Conservation (phyloP, 306 rosid genomes). For the Ochetophila trinervis region DNA sequence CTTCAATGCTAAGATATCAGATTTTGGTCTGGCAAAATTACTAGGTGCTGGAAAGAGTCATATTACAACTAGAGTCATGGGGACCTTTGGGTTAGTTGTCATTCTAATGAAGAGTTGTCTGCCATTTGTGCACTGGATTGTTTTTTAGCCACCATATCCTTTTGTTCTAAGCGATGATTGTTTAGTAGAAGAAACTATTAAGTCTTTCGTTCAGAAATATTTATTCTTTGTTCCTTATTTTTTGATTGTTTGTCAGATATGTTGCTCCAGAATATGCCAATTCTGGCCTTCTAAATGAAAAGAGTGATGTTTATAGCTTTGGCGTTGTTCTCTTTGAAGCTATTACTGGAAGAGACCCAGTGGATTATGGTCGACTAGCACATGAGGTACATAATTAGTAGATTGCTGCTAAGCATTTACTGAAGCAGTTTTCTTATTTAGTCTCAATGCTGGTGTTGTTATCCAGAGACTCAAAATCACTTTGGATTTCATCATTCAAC, state of each 20-base stretch:
- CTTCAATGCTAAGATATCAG: constrained; percentile 90
- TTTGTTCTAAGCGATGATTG: not conserved
- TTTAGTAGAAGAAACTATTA: constrained; percentile 12
- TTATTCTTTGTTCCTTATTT: constrained; percentile 13
- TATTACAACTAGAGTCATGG: constrained; percentile 95
- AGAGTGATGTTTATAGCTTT: constrained; percentile 86
- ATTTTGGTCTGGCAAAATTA: constrained; percentile 90
- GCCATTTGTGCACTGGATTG: not conserved
- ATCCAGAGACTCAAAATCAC: constrained; percentile 12
- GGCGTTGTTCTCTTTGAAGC: constrained; percentile 81
- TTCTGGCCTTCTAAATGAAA: constrained; percentile 86
- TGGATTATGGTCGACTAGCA: constrained; percentile 72
- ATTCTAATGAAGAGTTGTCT: constrained; percentile 1
- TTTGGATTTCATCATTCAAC: constrained; percentile 8
- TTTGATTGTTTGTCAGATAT: constrained; percentile 50
- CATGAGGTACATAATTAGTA: constrained; percentile 49
- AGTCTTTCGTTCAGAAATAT: constrained; percentile 9
- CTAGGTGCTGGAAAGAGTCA: constrained; percentile 84
- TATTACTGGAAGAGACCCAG: constrained; percentile 91
- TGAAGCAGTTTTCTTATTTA: not conserved
- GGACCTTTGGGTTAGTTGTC: constrained; percentile 84
- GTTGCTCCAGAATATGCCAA: constrained; percentile 98
- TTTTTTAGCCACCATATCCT: not conserved
- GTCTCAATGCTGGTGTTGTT: constrained; percentile 2
- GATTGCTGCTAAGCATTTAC: constrained; percentile 2